These are phyloP conservation scores for Sordariomycetes sp. DNA, from an alignment of 2,329 filamentous ascomycete species.

Conservation along the genomic window DNA sequence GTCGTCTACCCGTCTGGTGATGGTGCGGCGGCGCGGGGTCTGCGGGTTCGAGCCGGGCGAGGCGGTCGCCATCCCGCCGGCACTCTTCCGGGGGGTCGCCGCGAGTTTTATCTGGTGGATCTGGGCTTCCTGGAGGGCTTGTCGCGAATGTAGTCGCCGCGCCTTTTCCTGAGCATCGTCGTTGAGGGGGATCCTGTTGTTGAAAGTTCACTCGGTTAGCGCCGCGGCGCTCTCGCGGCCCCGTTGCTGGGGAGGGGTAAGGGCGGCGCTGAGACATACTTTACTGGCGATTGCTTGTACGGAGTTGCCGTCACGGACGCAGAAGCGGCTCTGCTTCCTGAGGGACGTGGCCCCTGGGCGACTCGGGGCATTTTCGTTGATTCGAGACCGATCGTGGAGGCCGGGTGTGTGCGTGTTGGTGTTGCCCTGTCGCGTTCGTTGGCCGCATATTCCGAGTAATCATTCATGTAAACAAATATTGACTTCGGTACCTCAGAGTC, in stretches of 20 bases:
- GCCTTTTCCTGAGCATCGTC: constrained; percentile 92
- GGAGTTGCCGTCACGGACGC: constrained; percentile 34
- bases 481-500: background rate
- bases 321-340: constrained; percentile 30
- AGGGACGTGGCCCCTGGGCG: constrained; percentile 37
- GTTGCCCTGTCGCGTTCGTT: background rate
- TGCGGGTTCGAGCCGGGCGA: constrained; percentile 40
- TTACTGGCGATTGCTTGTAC: constrained; percentile 39
- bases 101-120: constrained; percentile 85
- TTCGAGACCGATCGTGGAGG: constrained; percentile 1
- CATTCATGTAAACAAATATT: constrained; percentile 5
- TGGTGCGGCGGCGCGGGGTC: constrained; percentile 30
- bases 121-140: constrained; percentile 78
- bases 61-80: constrained; percentile 39
- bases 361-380: constrained; percentile 39
- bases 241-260: constrained; percentile 8
- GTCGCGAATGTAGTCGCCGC: constrained; percentile 71
- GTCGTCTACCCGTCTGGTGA: constrained; percentile 25
- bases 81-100: constrained; percentile 54
- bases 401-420: constrained; percentile 1
- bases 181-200: constrained; percentile 74
- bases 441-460: background rate
- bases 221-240: constrained; percentile 1
- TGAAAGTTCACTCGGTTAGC: background rate
- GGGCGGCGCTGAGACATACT: constrained; percentile 27